These are phyloP conservation scores for Exophiala lecanii-corni DNA, from an alignment of 2,329 filamentous ascomycete genomes.

Conservation along the genomic window DNA sequence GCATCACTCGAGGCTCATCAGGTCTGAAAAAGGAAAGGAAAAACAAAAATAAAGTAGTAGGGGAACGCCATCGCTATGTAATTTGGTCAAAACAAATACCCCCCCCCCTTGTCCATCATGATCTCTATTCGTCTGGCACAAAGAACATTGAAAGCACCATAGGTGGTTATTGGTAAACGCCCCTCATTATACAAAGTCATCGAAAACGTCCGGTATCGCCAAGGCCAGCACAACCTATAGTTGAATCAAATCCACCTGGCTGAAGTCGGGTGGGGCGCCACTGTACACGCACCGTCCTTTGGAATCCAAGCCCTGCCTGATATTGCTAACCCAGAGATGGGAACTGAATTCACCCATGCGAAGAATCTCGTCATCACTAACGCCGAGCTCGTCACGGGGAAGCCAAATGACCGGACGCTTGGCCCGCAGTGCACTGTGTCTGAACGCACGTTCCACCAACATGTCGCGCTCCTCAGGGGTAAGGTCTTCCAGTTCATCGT, in stretches of 20 bases:
- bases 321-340: conserved; percentile 87
- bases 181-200: no score
- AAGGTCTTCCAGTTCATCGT: conserved; percentile 91
- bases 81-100: no score
- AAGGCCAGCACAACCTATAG: no score
- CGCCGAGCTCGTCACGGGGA: conserved; percentile 80
- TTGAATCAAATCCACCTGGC: conserved; percentile 79
- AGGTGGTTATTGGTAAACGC: no score
- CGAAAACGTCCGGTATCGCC: no score
- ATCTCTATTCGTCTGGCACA: no score
- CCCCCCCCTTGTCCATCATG: no score
- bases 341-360: conserved; percentile 69
- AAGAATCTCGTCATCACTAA: conserved; percentile 85
- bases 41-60: no score
- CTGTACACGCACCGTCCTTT: conserved; percentile 80
- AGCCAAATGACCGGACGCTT: conserved; percentile 89
- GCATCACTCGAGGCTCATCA: no score
- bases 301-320: conserved; percentile 80
- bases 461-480: conserved; percentile 83
- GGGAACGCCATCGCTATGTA: no score
- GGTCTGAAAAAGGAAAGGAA: no score
- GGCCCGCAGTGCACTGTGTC: conserved; percentile 81
- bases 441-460: conserved; percentile 81
- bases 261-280: conserved; percentile 82
- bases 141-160: no score